phyloP scores from a whole-genome alignment of 331 rosid species.

The Quercus tomentella region DNA sequence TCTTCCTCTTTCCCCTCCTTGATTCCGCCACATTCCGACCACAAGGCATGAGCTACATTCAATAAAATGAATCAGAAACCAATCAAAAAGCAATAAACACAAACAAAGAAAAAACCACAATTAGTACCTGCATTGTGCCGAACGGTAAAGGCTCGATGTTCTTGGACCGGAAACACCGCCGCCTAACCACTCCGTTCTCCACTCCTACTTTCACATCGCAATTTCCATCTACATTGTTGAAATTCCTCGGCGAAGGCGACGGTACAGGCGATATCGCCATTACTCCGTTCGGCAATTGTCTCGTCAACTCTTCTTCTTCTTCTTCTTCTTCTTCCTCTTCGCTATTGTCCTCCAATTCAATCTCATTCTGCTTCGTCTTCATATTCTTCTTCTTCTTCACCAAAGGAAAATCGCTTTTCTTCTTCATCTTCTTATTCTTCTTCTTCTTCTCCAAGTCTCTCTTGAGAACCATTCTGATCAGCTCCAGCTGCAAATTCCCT shows the following conservation, averaged over 20 bases:
- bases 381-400: constrained; percentile 16
- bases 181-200: constrained; percentile 28
- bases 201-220: constrained; percentile 51
- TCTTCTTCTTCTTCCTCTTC: constrained; percentile 38
- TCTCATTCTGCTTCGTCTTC: constrained; percentile 15
- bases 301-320: constrained; percentile 45
- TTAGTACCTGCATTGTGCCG: constrained; percentile 62
- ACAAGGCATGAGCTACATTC: constrained; percentile 48
- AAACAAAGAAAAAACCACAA: not conserved
- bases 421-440: constrained; percentile 21
- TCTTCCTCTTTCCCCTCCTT: constrained; percentile 62
- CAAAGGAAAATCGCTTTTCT: not conserved
- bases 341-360: constrained; percentile 32
- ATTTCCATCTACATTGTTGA: constrained; percentile 53
- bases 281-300: constrained; percentile 80
- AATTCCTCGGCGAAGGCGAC: constrained; percentile 31
- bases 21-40: constrained; percentile 34
- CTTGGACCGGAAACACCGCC: constrained; percentile 83
- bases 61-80: not conserved
- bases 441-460: constrained; percentile 78
- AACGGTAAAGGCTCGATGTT: constrained; percentile 62
- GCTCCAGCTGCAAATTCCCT: constrained; percentile 69
- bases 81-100: not conserved
- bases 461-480: constrained; percentile 80
- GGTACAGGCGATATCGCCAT: constrained; percentile 80